Evolutionary conservation across 2,329 filamentous ascomycete species (phyloP), one percentile per base, ranked within the genome.

Genomic region (Helminthosporium solani): DNA sequence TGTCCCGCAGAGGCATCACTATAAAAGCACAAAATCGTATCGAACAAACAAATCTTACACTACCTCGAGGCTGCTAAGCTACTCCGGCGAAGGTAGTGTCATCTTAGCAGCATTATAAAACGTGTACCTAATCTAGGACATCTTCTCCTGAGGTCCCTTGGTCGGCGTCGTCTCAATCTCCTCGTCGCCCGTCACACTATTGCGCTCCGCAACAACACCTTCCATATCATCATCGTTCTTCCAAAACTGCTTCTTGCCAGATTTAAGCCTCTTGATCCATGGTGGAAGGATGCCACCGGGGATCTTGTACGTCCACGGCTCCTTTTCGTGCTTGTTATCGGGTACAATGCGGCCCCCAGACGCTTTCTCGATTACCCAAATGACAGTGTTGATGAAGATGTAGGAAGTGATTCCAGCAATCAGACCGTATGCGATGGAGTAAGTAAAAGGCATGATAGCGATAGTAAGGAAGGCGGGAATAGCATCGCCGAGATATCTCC

Each of bases 361-460:
- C 3, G 72, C 71, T 64, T 82, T 78, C 68, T 87, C 83, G 56
- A 95, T 70, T 38, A 87, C 46, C 81, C 81, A 91, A 11, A 88
- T 83, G 11, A 78, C 63, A 0, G 77, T 81, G 71, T 95, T 95
- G 71, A 95, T 79, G 53, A 87, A 64, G 35, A 86, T 85, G 70
- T 95, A 95, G 31, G 82, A 83, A 60, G 85, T 77, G 60, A 95
- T 86, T 42, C 89, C 88, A 1, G 81, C 87, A 57, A 95, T 95
- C 14, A 95, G 77, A 38, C 90, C 90, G 62, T 95, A 88, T 11
- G 90, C 88, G 61, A 95, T 94, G 33, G 84, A 88, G 75, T 94
- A 95, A 1, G 87, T 90, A 72, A 95, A 94, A 0, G 90, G 89
- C 90, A 95, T 95, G 50, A 91, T 73, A 46, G 85, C 83, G 53